Base-by-base conservation (phyloP, 352 stramenopile species). In the Globisporangium apiculatum region DNA sequence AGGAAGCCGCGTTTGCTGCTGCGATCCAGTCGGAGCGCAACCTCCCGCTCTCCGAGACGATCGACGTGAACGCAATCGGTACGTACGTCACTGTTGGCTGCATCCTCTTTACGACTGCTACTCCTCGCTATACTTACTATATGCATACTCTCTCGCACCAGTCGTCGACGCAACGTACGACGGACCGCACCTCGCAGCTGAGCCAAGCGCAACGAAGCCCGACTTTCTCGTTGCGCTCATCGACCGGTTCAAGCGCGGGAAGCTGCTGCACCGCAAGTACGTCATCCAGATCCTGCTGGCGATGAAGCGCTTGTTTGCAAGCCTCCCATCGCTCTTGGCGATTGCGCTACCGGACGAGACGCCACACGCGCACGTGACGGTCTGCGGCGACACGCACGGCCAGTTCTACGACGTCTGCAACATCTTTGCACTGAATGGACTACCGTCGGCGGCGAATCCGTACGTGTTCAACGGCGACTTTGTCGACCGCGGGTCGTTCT, bases 381-480 rank as follows among this genome's bases (percentile, higher is more conserved):
- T 99, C 17, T 99, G 97, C 65, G 97, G 97, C 51, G 97, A 99
- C 72, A 99, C 97, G 1, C 97, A 99, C 73, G 97, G 97, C 12
- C 97, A 99, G 77, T 99, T 98, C 70, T 99, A 99, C 73, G 97
- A 99, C 69, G 88, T 99, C 40, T 93, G 98, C 67, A 98, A 99
- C 75, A 99, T 99, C 66, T 99, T 99, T 71, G 85, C 98, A 55
- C 70, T 99, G 18, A 99, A 99, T 69, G 97, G 97, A 11, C 80
- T 96, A 61, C 97, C 97, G 15, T 97, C 87, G 36, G 73, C 87
- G 54, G 84, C 72, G 35, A 99, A 99, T 69, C 96, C 96, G 40
- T 99, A 99, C 78, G 82, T 99, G 55, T 99, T 99, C 79, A 99
- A 99, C 86, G 97, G 90, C 52, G 97, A 99, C 72, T 99, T 99